A percentile compares a stretch with the other conserved stretches of the same genome.
These are phyloP conservation scores for Suillus weaverae DNA, from an alignment of 768 basidiomycete species.

Conservation along the genomic window DNA sequence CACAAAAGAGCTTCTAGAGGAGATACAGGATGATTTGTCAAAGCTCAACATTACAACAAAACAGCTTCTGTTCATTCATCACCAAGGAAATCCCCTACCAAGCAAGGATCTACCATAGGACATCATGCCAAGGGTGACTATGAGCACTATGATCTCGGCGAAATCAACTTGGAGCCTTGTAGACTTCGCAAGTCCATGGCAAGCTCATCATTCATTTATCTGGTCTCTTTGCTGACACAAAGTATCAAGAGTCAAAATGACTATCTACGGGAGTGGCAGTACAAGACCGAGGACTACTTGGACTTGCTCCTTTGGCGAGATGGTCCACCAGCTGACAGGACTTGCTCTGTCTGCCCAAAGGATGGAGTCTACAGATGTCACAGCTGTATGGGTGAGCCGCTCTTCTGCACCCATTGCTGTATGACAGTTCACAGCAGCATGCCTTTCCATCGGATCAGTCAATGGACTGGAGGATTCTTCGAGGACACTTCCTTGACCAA, in stretches of 20 bases:
- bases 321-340: not conserved
- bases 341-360: not conserved
- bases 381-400: not conserved
- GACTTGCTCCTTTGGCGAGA: not conserved
- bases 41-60: not conserved
- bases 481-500: too few relatives aligned
- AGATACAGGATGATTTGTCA: not conserved
- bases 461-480: too few relatives aligned
- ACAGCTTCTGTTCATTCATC: not conserved
- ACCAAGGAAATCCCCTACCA: not conserved
- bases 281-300: not conserved
- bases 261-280: constrained; percentile 3
- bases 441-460: constrained; percentile 9
- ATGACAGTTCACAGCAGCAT: not conserved
- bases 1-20: not conserved
- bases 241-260: constrained; percentile 8
- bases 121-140: not conserved
- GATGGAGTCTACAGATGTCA: not conserved
- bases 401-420: constrained; percentile 2
- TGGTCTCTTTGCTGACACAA: not conserved
- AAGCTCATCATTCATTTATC: not conserved
- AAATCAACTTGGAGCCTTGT: not conserved
- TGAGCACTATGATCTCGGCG: not conserved
- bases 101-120: not conserved
- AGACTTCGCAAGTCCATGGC: not conserved